phyloP scores from a whole-genome alignment of 164 flowering plant genomes.

The Sextonia rubra region DNA sequence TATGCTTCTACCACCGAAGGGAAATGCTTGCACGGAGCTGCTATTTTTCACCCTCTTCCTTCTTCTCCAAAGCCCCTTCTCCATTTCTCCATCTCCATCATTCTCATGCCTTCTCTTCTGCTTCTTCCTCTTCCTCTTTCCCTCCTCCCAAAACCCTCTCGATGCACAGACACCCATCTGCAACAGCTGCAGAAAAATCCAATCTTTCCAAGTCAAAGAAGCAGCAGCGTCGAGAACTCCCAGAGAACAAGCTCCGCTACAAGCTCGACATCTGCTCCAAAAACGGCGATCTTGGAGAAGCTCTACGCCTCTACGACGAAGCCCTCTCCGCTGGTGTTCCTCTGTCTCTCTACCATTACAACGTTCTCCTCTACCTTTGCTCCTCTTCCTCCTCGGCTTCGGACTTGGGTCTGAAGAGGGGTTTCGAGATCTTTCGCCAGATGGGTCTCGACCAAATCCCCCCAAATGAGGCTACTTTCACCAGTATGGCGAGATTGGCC shows the following conservation, averaged over 20 bases:
- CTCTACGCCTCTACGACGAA: constrained; percentile 67
- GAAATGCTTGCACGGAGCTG: constrained; percentile 8
- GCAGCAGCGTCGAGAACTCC: constrained; percentile 45
- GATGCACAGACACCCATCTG: constrained; percentile 4
- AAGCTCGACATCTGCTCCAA: constrained; percentile 70
- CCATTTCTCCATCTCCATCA: neutral
- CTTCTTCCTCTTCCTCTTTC: neutral
- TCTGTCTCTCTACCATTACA: constrained; percentile 60
- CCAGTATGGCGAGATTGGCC: constrained; percentile 72
- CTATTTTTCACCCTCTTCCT: constrained; percentile 9
- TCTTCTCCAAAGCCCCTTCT: constrained; percentile 20
- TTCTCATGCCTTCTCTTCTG: neutral
- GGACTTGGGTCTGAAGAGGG: constrained; percentile 43
- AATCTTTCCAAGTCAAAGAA: constrained; percentile 26
- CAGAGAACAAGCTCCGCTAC: constrained; percentile 48
- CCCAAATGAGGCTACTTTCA: constrained; percentile 91
- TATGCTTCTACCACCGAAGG: neutral
- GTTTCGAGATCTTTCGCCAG: constrained; percentile 74
- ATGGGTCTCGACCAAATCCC: constrained; percentile 54
- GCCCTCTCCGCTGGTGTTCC: constrained; percentile 39
- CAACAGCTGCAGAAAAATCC: neutral
- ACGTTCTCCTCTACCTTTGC: constrained; percentile 74
- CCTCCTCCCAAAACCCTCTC: constrained; percentile 6
- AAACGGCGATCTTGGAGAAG: constrained; percentile 46
- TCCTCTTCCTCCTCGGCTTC: constrained; percentile 25